Evolutionary conservation across 2,329 filamentous ascomycete species (phyloP), one percentile per base, ranked within the genome.

Genomic region (Parascedosporium putredinis): DNA sequence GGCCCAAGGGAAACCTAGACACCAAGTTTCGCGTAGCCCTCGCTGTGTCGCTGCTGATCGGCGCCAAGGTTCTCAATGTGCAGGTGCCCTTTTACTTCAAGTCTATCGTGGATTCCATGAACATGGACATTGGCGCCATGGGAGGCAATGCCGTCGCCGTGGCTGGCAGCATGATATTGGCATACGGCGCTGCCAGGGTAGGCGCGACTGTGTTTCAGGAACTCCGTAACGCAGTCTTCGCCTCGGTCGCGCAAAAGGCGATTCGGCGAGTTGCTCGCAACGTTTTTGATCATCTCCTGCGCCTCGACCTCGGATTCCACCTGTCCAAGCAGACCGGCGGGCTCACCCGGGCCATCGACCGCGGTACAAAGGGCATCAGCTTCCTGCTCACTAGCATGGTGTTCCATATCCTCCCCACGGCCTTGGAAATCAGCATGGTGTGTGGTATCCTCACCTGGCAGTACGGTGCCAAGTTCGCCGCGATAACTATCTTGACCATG

Each of bases 81-180:
- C 89, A 98, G 70, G 88, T 98, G 44, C 93, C 93, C 0, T 98
- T 98, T 64, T 98, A 96, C 73, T 98, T 98, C 74, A 97, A 97
- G 74, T 90, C 73, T 66, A 97, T 98, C 55, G 88, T 98, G 38
- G 94, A 98, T 66, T 83, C 88, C 18, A 95, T 98, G 88, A 98
- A 98, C 64, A 79, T 98, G 57, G 93, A 98, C 65, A 83, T 95
- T 62, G 78, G 80, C n/a, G 76, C 84, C 14, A 70, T 87, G 5
- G 91, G 89, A n/a, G 90, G 89, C 6, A 95, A 89, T 0, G 90
- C 88, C 24, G 86, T 84, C 48, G 89, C 88, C 0, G 84, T 95
- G 6, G 93, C 89, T 9, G 91, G 93, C 3, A 85, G 87, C 51
- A 89, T 96, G 80, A 93, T 98, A 50, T 69, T 98, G 56, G 93